phyloP scores from a whole-genome alignment of 495 filamentous ascomycete species.

The Parachaetomium inaequale region DNA sequence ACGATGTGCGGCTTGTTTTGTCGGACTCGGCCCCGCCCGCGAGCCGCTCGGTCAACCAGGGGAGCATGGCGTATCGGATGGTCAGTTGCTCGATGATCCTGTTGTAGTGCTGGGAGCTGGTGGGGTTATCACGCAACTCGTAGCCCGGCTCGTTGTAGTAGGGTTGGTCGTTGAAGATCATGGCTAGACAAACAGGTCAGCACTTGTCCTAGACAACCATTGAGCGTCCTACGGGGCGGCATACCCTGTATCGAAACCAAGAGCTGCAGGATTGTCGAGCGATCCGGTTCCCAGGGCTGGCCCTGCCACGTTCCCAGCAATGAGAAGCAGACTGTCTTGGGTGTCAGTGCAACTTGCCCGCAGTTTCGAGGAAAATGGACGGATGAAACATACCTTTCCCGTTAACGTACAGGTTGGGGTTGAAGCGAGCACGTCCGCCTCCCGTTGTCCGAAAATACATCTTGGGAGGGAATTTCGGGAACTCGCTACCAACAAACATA shows the following conservation, averaged over 20 bases:
- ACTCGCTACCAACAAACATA: conserved; percentile 45
- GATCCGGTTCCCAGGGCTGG: conserved; percentile 48
- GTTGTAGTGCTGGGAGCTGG: conserved; percentile 37
- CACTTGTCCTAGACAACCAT: no score
- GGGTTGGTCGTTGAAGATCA: conserved; percentile 57
- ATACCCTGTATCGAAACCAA: conserved; percentile 56
- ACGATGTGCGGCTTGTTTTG: not conserved
- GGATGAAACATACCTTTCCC: conserved; percentile 46
- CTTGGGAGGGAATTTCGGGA: conserved; percentile 48
- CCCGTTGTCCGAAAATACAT: conserved; percentile 52
- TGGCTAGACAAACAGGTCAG: conserved; percentile 28
- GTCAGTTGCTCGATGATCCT: conserved; percentile 37
- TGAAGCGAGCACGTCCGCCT: conserved; percentile 45
- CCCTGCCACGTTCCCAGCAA: conserved; percentile 59
- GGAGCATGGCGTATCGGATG: conserved; percentile 44
- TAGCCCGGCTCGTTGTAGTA: conserved; percentile 57
- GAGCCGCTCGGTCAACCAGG: conserved; percentile 41
- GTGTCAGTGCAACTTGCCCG: not conserved
- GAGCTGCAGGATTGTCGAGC: conserved; percentile 56
- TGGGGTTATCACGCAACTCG: conserved; percentile 28
- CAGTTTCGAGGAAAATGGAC: no score
- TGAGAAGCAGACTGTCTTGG: conserved; percentile 50
- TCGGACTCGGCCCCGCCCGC: not conserved
- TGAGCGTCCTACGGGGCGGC: not conserved
- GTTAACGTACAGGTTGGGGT: conserved; percentile 57